phyloP scores from a whole-genome alignment of 2,329 filamentous ascomycete species.

The Clarireedia homoeocarpa region DNA sequence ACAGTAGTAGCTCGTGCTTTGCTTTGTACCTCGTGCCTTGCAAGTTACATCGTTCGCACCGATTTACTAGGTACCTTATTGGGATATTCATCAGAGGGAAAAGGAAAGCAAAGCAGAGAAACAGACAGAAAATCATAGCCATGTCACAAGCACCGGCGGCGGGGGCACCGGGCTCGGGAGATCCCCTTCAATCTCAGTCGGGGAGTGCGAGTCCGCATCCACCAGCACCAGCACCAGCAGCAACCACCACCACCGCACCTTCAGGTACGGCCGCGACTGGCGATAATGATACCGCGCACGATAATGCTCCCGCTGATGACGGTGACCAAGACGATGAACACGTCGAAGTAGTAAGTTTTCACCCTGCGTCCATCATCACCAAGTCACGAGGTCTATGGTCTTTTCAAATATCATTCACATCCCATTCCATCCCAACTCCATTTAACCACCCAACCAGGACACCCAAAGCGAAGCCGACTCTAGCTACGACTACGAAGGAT shows the following conservation, averaged over 20 bases:
- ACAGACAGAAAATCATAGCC: no score
- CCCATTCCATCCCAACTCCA: neutral
- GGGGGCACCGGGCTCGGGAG: no score
- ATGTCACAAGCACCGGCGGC: no score
- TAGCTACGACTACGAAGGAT: neutral
- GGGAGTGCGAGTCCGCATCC: no score
- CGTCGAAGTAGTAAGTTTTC: neutral
- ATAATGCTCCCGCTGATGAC: neutral
- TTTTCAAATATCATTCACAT: neutral
- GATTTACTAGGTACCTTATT: no score
- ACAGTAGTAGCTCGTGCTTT: no score
- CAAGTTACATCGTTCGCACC: no score
- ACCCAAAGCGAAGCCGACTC: slow-evolving; percentile 4
- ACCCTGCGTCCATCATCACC: neutral
- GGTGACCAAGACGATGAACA: neutral
- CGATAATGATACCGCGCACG: neutral
- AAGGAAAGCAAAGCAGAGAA: no score
- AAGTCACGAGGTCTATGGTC: neutral
- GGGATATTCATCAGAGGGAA: no score
- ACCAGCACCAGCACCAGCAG: neutral
- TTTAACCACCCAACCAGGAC: neutral
- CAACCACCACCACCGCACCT: neutral
- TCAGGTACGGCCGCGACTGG: neutral
- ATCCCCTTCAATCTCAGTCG: no score
- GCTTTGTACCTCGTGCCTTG: no score